These are phyloP conservation scores for Trypanosoma rangeli DNA, from an alignment of 208 protist genomes.

Conservation along the genomic window DNA sequence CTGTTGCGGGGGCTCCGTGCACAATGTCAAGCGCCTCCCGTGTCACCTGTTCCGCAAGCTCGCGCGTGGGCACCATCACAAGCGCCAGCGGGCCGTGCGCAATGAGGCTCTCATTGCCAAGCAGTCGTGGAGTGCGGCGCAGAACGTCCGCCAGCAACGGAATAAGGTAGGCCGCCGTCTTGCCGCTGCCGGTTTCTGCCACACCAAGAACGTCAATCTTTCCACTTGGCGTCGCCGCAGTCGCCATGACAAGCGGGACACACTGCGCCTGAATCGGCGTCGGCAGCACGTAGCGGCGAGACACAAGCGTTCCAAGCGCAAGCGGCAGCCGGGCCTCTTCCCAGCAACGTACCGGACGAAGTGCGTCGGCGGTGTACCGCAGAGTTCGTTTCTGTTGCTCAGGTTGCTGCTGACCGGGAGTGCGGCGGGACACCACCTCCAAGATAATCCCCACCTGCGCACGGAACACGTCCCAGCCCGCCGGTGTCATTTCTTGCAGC, in stretches of 20 bases:
- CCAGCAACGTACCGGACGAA: conserved; percentile 76
- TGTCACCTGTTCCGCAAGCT: conserved; percentile 92
- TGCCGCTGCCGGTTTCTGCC: conserved; percentile 93
- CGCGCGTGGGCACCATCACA: conserved; percentile 91
- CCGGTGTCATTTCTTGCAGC: conserved; percentile 53
- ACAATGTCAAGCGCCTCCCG: conserved; percentile 27
- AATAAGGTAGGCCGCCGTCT: conserved; percentile 92
- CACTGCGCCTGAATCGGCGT: conserved; percentile 82
- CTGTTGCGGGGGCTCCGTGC: background rate
- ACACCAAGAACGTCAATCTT: conserved; percentile 85
- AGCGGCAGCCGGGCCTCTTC: conserved; percentile 66
- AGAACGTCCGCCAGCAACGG: conserved; percentile 81
- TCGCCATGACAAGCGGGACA: conserved; percentile 50
- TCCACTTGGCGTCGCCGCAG: conserved; percentile 15
- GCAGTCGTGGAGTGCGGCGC: conserved; percentile 42
- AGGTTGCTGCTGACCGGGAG: background rate
- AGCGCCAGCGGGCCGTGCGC: conserved; percentile 80
- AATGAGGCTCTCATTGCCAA: conserved; percentile 56
- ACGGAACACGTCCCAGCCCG: conserved; percentile 73
- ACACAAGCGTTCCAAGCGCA: conserved; percentile 53
- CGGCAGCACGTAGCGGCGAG: conserved; percentile 49
- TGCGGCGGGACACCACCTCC: conserved; percentile 39
- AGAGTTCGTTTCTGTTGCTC: background rate
- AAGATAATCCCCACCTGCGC: conserved; percentile 72
- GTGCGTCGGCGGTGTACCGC: background rate